Evolutionary conservation across 2,329 filamentous ascomycete species (phyloP), one percentile per base, ranked within the genome.

Genomic region (Aureobasidium sp.): DNA sequence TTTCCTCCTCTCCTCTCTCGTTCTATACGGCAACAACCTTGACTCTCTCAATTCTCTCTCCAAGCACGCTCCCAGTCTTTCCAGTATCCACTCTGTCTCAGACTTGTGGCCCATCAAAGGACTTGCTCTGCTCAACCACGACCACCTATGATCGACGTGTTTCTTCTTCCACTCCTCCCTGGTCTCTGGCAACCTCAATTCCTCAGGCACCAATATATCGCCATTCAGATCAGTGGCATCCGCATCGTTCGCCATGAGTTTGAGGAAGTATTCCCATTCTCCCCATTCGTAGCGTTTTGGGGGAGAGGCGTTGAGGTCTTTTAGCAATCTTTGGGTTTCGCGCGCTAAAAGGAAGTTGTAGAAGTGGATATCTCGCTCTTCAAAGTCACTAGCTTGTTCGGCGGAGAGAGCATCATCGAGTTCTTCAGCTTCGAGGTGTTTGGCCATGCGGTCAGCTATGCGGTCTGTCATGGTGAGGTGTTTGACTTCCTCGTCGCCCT

Each of bases 81-180:
- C 85, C 44, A 91, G 71, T 39, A 91, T 83, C 88, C 88, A 91
- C 69, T 90, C 83, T 15, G 84, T 81, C 74, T 91, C 88, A 61
- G 83, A 82, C 68, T 85, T 81, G 52, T 80, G 80, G 3, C 86
- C 83, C 83, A 90, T 86, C 13, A 91, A 76, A 3, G 88, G 88
- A 66, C 85, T 89, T 15, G 82, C 76, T 50, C 83, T 79, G 0
- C 86, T 87, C 1, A 91, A 80, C 89, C 89, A 92, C 37, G 86
- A 89, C 88, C 88, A 91, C 64, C 45, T 69, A 57, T 61, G 61
- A 6, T 66, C 59, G 3, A 62, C 47, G 4, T 62, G 36, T 27
- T 65, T 64, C n/a, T 61, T 61, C 48, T 64, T 66, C 32, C 59
- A 63, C 45, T 54, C 53, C 36, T 67, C 63, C 36, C 63, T 63